These are phyloP conservation scores for Mucor sp. DNA, from an alignment of 371 early-diverging fungal species.

Conservation along the genomic window DNA sequence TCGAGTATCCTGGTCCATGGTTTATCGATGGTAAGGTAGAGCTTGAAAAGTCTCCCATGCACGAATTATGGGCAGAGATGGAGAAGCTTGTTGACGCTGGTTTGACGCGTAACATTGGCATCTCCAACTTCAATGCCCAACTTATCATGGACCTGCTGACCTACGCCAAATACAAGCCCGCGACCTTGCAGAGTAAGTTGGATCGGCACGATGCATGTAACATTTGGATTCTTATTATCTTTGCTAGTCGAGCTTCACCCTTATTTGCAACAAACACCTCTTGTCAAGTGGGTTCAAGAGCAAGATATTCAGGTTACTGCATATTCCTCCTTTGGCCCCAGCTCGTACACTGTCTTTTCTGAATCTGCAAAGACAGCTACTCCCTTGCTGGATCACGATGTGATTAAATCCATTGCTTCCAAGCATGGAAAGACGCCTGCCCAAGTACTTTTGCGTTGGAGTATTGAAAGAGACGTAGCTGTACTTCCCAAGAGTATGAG, in stretches of 20 bases:
- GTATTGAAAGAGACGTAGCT: slow-evolving; percentile 48
- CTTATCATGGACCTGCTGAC: slow-evolving; percentile 34
- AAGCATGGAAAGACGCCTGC: slow-evolving; percentile 11
- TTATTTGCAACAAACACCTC: slow-evolving; percentile 56
- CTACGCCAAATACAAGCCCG: slow-evolving; percentile 38
- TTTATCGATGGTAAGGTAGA: slow-evolving; percentile 3
- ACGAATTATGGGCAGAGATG: slow-evolving; percentile 37
- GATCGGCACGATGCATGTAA: neutral
- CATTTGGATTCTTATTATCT: neutral
- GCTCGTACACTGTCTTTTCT: slow-evolving; percentile 44
- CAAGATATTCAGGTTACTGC: slow-evolving; percentile 54
- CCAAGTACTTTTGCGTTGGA: slow-evolving; percentile 57
- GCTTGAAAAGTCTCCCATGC: slow-evolving; percentile 37
- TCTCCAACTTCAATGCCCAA: slow-evolving; percentile 59
- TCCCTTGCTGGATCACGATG: slow-evolving; percentile 42
- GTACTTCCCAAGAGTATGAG: slow-evolving; percentile 71
- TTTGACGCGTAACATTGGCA: slow-evolving; percentile 54
- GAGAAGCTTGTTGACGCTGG: slow-evolving; percentile 38
- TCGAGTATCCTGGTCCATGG: slow-evolving; percentile 38
- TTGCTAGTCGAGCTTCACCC: slow-evolving; percentile 62
- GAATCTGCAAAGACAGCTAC: slow-evolving; percentile 49
- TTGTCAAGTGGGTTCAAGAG: slow-evolving; percentile 41
- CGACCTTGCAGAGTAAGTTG: slow-evolving; percentile 20
- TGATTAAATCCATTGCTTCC: slow-evolving; percentile 23
- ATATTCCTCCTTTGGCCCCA: slow-evolving; percentile 62